These are phyloP conservation scores for Trametes cingulata DNA, from an alignment of 768 basidiomycete genomes.

Conservation along the genomic window DNA sequence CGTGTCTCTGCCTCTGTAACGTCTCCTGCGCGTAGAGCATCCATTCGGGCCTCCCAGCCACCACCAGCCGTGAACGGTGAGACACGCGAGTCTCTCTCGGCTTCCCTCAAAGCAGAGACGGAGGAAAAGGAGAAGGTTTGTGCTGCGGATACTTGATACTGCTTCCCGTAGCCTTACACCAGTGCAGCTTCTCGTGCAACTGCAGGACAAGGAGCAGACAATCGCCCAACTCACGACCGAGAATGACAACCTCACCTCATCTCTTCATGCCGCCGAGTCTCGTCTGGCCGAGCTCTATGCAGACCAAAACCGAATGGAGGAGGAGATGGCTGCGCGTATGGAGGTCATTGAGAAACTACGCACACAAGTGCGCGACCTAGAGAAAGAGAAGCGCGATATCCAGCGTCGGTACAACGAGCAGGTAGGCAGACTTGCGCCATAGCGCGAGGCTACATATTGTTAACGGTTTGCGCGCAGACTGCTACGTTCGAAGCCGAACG, in stretches of 20 bases:
- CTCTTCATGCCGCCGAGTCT: conserved; percentile 68
- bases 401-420: conserved; percentile 88
- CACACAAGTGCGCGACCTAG: conserved; percentile 77
- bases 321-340: conserved; percentile 77
- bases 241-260: conserved; percentile 62
- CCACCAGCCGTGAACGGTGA: conserved; percentile 51
- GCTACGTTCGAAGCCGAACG: conserved; percentile 89
- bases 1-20: conserved; percentile 56
- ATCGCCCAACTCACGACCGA: conserved; percentile 62
- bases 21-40: conserved; percentile 51
- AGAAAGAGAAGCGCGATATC: conserved; percentile 84
- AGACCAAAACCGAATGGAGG: conserved; percentile 80
- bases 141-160: not conserved
- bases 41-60: conserved; percentile 44
- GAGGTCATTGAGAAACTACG: conserved; percentile 84
- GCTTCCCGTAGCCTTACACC: conserved; percentile 2
- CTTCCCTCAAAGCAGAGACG: conserved; percentile 72
- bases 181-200: conserved; percentile 67
- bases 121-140: conserved; percentile 80
- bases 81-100: conserved; percentile 54
- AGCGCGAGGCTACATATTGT: not conserved
- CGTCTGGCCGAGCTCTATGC: conserved; percentile 77
- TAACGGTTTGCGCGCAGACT: conserved; percentile 48
- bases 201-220: conserved; percentile 79
- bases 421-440: conserved; percentile 41